These are phyloP conservation scores for Punica granatum DNA, from an alignment of 345 rosid genomes.

Conservation along the genomic window DNA sequence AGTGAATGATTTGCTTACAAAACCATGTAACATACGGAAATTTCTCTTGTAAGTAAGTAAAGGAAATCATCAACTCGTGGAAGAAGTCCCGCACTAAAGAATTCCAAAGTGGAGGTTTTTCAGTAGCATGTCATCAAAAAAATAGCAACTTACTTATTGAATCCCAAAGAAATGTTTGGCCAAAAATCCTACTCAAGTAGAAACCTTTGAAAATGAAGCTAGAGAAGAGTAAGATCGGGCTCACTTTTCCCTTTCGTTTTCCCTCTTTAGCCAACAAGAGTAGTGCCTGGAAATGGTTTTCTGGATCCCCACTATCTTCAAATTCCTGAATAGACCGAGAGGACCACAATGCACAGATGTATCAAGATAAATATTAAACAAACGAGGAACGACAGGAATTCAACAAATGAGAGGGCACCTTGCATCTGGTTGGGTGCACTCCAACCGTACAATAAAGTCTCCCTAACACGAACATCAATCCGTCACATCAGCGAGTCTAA, in stretches of 20 bases:
- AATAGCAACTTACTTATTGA: not conserved
- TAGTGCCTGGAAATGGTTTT: slow-evolving; percentile 76
- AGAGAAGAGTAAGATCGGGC: slow-evolving; percentile 1
- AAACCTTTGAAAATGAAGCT: not conserved
- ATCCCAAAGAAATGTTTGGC: not conserved
- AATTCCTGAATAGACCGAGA: slow-evolving; percentile 50
- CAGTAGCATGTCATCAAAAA: not conserved
- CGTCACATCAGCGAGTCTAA: slow-evolving; percentile 7
- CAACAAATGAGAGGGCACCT: slow-evolving; percentile 20
- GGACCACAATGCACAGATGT: not conserved
- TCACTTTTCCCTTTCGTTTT: slow-evolving; percentile 82
- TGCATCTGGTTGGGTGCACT: slow-evolving; percentile 97
- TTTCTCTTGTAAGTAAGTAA: not conserved
- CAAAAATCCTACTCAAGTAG: not conserved
- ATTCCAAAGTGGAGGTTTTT: not conserved
- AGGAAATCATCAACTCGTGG: no score
- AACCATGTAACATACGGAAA: not conserved
- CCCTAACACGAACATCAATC: slow-evolving; percentile 29
- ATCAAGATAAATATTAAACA: slow-evolving; percentile 10
- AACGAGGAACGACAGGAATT: not conserved
- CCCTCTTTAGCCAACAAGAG: slow-evolving; percentile 74
- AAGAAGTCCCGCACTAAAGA: not conserved
- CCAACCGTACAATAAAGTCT: slow-evolving; percentile 94
- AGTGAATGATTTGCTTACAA: not conserved
- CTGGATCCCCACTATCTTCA: slow-evolving; percentile 86